A percentile compares a stretch with the other conserved stretches of the same genome.
phyloP scores from a whole-genome alignment of 208 protist genomes.

The Trichomonas tenax region DNA sequence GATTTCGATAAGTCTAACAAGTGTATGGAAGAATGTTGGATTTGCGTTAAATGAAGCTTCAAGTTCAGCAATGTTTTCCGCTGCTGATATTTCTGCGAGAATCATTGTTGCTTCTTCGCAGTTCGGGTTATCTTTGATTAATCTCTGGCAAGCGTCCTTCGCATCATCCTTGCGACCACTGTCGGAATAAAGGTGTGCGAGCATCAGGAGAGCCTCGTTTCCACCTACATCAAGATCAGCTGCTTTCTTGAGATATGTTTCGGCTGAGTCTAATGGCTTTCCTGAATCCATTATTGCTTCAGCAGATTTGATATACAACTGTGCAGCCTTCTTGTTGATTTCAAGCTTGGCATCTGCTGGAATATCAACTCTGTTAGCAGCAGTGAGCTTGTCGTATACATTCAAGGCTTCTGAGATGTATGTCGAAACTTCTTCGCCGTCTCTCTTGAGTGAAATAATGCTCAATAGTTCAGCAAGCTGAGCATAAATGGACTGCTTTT shows the following conservation, averaged over 20 bases:
- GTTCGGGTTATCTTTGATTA: neutral
- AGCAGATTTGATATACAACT: neutral
- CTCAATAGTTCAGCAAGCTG: neutral
- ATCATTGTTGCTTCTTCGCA: slow-evolving; percentile 13
- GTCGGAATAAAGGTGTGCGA: neutral
- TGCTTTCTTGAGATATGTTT: neutral
- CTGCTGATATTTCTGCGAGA: neutral
- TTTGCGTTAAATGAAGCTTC: neutral
- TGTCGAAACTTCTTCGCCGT: neutral
- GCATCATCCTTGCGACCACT: neutral
- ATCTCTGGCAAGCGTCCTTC: neutral
- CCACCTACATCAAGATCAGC: neutral
- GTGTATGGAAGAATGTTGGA: neutral
- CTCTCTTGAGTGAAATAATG: neutral
- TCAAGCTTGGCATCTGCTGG: neutral
- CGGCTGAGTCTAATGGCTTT: neutral
- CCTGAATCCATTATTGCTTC: neutral
- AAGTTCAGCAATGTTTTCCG: neutral
- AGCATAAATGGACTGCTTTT: neutral
- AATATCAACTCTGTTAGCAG: neutral
- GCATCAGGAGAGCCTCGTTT: neutral
- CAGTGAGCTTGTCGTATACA: neutral
- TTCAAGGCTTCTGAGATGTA: neutral
- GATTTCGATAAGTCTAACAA: slow-evolving; percentile 2
- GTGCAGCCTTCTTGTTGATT: neutral